These are phyloP conservation scores for Volvox reticuliferus DNA, from an alignment of 139 green algal genomes.

Conservation along the genomic window DNA sequence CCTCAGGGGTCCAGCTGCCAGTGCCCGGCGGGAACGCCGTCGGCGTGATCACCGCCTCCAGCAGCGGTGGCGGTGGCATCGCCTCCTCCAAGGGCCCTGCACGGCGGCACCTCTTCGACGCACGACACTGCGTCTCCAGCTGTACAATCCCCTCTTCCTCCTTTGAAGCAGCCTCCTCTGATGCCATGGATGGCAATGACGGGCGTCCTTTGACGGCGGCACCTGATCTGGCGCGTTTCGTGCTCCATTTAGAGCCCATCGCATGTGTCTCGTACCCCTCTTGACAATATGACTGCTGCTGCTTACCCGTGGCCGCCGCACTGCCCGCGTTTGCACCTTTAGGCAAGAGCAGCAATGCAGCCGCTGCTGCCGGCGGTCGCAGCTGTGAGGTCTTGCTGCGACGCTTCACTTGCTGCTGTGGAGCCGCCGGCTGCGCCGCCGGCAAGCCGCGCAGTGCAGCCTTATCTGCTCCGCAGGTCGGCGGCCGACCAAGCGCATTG, in stretches of 20 bases:
- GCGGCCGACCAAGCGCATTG: not conserved
- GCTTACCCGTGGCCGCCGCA: not conserved
- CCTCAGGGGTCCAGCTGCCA: too few species aligned
- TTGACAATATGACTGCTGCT: not conserved
- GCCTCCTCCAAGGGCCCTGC: too few species aligned
- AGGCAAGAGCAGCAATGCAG: not conserved
- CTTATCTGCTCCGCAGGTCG: not conserved
- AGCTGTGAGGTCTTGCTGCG: not conserved
- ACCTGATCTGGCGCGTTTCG: not conserved
- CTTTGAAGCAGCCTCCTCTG: not conserved
- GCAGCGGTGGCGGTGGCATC: too few species aligned
- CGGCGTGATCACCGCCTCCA: not conserved
- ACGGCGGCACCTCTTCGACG: not conserved
- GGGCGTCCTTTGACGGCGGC: not conserved
- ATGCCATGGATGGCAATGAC: not conserved
- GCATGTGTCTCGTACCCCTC: not conserved
- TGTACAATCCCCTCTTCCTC: not conserved
- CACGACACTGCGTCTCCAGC: not conserved
- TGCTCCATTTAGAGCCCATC: not conserved
- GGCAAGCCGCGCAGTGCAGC: not conserved
- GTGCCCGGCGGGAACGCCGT: not conserved
- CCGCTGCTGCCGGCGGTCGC: not conserved
- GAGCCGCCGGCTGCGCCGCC: not conserved
- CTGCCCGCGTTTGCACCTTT: not conserved
- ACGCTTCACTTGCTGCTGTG: not conserved